Evolutionary conservation across 2,329 filamentous ascomycete species (phyloP), one percentile per base, ranked within the genome.

Genomic region (Neofusicoccum umdonicola): DNA sequence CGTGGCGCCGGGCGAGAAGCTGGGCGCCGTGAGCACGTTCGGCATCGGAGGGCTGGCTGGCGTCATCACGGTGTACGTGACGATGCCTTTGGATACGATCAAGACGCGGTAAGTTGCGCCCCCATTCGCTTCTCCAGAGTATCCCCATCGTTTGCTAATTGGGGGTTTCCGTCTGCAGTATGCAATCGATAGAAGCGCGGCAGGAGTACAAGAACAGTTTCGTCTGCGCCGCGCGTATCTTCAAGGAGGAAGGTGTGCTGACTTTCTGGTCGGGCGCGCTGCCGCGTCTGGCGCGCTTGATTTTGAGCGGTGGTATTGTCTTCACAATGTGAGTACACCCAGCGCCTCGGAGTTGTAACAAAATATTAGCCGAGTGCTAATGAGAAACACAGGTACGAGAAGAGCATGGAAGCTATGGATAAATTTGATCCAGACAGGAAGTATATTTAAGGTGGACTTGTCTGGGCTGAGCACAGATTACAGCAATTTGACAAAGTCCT

Each of bases 251-350:
- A 79, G 94, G 95, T 2, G 64, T 98, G 12, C 76, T 94, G 45
- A 97, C 93, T 0, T 91, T 98, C 69, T 99, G 95, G 95, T 94
- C 91, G 70, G 95, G 95, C 31, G 94, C 95, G 22, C 74, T 98
- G 70, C 95, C 95, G 1, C 84, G 95, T 62, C 78, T 99, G 72
- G 94, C 88, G 27, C 84, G 95, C 65, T 77, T 99, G 70, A 90
- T 97, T 47, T 78, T 98, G 78, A 97, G 93, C 73, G 95, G 95
- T 64, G 95, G 95, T 17, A 97, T 99, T 73, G 95, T 99, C 45
- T 99, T 99, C 74, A 96, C 95, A 62, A 80, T 77, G 89, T 77
- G 94, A 98, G 82, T 97, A 97, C 85, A 90, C 90, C 66, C 98
- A 98, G 2, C 6, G 12, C 17, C 35, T 2, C 19, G 9, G 5